phyloP scores from a whole-genome alignment of 768 basidiomycete genomes.

The Tulasnella sp. region DNA sequence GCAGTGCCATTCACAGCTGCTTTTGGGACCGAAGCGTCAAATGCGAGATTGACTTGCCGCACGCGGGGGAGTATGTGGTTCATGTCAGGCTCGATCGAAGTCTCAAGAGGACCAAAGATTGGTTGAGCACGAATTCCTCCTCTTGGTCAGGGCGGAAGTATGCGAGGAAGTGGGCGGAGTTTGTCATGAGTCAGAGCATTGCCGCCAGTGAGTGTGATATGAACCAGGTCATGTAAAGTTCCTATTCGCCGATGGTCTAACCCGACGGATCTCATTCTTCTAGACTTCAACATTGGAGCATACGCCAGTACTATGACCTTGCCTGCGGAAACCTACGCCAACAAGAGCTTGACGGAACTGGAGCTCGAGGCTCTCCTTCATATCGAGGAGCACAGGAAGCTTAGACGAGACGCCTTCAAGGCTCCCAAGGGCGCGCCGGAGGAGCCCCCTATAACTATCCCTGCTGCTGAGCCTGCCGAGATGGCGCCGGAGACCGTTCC shows the following conservation, averaged over 20 bases:
- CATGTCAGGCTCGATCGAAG: slow-evolving; percentile 21
- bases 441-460: not conserved
- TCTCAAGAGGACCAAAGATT: not conserved
- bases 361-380: not conserved
- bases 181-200: slow-evolving; percentile 15
- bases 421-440: not conserved
- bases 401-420: not conserved
- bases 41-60: slow-evolving; percentile 21
- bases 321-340: not conserved
- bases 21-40: slow-evolving; percentile 23
- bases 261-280: not conserved
- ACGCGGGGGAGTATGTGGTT: slow-evolving; percentile 27
- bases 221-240: not conserved
- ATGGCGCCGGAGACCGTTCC: not conserved
- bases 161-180: slow-evolving; percentile 3
- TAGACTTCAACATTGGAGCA: not conserved
- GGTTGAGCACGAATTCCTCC: not conserved
- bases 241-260: not conserved
- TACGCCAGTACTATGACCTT: not conserved
- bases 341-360: not conserved
- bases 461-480: not conserved
- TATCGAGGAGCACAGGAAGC: not conserved
- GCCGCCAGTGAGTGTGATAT: slow-evolving; percentile 11
- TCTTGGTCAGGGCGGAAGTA: slow-evolving; percentile 12
- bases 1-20: slow-evolving; percentile 19